phyloP scores from a whole-genome alignment of 345 rosid species.

The Eucalyptus regnans region DNA sequence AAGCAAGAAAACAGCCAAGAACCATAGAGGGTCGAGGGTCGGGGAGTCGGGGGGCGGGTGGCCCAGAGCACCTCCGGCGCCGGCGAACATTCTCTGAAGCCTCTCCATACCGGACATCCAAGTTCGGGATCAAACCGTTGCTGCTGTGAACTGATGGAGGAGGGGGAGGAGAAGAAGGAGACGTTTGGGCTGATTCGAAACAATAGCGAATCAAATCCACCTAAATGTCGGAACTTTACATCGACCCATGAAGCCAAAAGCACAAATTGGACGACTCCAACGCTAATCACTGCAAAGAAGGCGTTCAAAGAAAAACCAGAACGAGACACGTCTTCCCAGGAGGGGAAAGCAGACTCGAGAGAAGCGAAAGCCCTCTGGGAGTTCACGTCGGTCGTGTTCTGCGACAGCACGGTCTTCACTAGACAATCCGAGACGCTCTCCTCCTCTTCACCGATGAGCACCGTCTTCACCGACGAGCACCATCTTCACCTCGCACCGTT shows the following conservation, averaged over 20 bases:
- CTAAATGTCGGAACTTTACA: not conserved
- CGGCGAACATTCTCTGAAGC: too few species aligned
- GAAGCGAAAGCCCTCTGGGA: conserved; percentile 69
- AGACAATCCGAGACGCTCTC: conserved; percentile 80
- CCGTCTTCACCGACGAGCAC: too few species aligned
- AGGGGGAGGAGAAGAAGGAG: too few species aligned
- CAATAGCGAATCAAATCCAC: not conserved
- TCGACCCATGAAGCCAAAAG: not conserved
- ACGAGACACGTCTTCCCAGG: conserved; percentile 51
- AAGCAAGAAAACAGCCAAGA: not conserved
- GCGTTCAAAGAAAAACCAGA: not conserved
- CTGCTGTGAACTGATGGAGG: too few species aligned
- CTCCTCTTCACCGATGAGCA: too few species aligned
- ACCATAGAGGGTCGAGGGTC: too few species aligned
- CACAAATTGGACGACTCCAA: not conserved
- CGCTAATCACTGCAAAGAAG: not conserved
- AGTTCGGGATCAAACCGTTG: too few species aligned
- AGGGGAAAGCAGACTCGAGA: conserved; percentile 52
- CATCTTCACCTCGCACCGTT: not conserved
- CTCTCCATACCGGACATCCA: too few species aligned
- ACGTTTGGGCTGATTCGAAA: not conserved
- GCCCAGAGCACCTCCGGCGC: too few species aligned
- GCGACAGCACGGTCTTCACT: conserved; percentile 62
- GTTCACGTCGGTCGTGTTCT: conserved; percentile 74
- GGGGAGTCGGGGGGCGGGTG: too few species aligned